phyloP scores from a whole-genome alignment of 768 basidiomycete species.

The Leccinum disarticulatum region DNA sequence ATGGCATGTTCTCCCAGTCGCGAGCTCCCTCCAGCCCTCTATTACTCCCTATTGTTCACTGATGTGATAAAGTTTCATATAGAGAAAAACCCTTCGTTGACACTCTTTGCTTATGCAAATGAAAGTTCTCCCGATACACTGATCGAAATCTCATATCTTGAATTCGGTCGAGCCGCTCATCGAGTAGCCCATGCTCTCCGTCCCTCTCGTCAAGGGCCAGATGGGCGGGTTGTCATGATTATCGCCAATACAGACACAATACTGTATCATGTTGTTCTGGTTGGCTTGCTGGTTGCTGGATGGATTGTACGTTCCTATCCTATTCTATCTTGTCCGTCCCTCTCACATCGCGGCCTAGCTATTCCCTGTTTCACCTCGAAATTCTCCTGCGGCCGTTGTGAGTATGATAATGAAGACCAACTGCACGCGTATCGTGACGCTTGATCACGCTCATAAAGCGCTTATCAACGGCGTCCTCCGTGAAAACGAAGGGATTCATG shows the following conservation, averaged over 20 bases:
- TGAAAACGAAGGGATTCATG: background rate
- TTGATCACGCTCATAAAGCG: conserved; percentile 15
- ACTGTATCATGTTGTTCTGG: conserved; percentile 32
- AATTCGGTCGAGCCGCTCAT: conserved; percentile 32
- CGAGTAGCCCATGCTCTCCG: conserved; percentile 41
- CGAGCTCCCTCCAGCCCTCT: conserved; percentile 21
- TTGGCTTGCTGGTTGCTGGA: conserved; percentile 41
- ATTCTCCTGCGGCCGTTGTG: conserved; percentile 41
- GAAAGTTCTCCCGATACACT: conserved; percentile 6
- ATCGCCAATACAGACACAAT: conserved; percentile 34
- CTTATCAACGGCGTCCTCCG: conserved; percentile 16
- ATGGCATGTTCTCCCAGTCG: conserved; percentile 4
- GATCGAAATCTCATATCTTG: conserved; percentile 26
- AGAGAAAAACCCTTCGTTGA: conserved; percentile 23
- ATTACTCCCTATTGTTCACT: conserved; percentile 23
- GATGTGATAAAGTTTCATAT: conserved; percentile 30
- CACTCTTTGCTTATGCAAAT: conserved; percentile 19
- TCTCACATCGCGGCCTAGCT: conserved; percentile 24
- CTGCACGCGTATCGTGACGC: conserved; percentile 21
- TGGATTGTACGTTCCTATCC: conserved; percentile 24
- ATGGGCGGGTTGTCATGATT: conserved; percentile 22
- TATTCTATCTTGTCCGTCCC: background rate
- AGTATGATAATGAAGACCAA: conserved; percentile 24
- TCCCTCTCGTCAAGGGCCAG: conserved; percentile 30
- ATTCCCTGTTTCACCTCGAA: conserved; percentile 43